phyloP scores from a whole-genome alignment of 1,139 yeast genomes.

The Scheffersomyces quercinus region DNA sequence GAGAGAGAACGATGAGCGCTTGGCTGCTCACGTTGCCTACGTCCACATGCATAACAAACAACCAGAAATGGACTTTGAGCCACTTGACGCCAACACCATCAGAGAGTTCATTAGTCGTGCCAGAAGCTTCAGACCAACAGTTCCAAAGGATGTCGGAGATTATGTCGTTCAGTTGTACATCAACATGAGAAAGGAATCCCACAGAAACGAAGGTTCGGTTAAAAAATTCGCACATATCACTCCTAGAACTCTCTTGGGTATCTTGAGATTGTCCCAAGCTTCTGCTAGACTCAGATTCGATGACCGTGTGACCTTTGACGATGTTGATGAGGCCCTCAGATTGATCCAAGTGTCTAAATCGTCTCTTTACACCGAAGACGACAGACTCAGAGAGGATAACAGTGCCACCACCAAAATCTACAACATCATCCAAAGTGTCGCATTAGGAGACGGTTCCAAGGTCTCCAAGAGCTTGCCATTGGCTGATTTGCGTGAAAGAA shows the following conservation, averaged over 20 bases:
- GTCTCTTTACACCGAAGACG: slow-evolving; percentile 63
- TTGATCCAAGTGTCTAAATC: slow-evolving; percentile 83
- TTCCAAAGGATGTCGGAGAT: slow-evolving; percentile 85
- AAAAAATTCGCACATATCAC: slow-evolving; percentile 89
- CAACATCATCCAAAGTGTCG: slow-evolving; percentile 57
- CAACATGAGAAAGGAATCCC: slow-evolving; percentile 88
- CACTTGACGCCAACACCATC: slow-evolving; percentile 76
- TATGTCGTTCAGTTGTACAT: slow-evolving; percentile 86
- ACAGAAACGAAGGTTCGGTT: slow-evolving; percentile 72
- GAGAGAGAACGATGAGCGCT: slow-evolving; percentile 75
- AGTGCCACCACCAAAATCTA: slow-evolving; percentile 59
- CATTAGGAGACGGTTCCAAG: slow-evolving; percentile 47
- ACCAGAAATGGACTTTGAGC: slow-evolving; percentile 74
- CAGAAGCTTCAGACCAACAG: slow-evolving; percentile 79
- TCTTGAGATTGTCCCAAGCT: slow-evolving; percentile 92
- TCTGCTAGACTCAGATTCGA: slow-evolving; percentile 86
- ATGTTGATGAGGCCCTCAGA: slow-evolving; percentile 95
- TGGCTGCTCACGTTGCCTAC: slow-evolving; percentile 91
- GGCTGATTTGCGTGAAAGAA: slow-evolving; percentile 63
- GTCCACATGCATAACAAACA: slow-evolving; percentile 93
- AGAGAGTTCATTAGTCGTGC: slow-evolving; percentile 90
- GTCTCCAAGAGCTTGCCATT: slow-evolving; percentile 49
- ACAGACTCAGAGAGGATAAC: slow-evolving; percentile 50
- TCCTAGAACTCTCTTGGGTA: slow-evolving; percentile 91
- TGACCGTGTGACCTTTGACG: slow-evolving; percentile 66